A percentile compares a stretch with the other conserved stretches of the same genome.
These are phyloP conservation scores for Neofusicoccum ribis DNA, from an alignment of 2,329 filamentous ascomycete genomes.

Conservation along the genomic window DNA sequence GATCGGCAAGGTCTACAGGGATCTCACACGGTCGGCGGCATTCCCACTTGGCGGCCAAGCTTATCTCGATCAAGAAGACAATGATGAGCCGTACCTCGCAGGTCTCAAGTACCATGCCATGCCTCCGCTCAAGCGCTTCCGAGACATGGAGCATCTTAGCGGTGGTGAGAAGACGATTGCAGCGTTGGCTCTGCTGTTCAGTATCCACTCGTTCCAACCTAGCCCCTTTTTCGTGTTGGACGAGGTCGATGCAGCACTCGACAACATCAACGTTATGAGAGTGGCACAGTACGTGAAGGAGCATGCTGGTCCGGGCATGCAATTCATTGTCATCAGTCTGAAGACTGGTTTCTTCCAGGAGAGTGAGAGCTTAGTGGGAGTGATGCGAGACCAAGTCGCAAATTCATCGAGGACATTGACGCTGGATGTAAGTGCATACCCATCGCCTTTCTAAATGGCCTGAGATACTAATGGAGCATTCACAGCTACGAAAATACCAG, in stretches of 20 bases:
- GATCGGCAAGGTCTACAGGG: conserved; percentile 90
- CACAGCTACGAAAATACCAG: conserved; percentile 32
- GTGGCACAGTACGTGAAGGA: conserved; percentile 96
- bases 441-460: not conserved
- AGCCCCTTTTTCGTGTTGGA: conserved; percentile 97
- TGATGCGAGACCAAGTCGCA: conserved; percentile 90
- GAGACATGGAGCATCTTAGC: conserved; percentile 97
- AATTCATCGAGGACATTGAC: conserved; percentile 92
- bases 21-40: conserved; percentile 85
- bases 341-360: conserved; percentile 96
- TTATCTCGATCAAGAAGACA: conserved; percentile 93
- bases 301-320: conserved; percentile 94
- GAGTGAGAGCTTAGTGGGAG: conserved; percentile 91
- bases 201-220: conserved; percentile 94
- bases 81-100: conserved; percentile 91
- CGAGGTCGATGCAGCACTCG: conserved; percentile 96
- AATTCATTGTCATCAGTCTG: conserved; percentile 96
- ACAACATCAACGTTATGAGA: conserved; percentile 94
- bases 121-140: conserved; percentile 96
- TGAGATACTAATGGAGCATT: conserved; percentile 20
- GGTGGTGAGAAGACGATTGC: conserved; percentile 99
- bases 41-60: conserved; percentile 87
- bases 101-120: conserved; percentile 99
- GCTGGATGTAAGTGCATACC: conserved; percentile 74
- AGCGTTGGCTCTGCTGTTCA: conserved; percentile 91